phyloP scores from a whole-genome alignment of 441 rosid genomes.

The Gossypium aridum region DNA sequence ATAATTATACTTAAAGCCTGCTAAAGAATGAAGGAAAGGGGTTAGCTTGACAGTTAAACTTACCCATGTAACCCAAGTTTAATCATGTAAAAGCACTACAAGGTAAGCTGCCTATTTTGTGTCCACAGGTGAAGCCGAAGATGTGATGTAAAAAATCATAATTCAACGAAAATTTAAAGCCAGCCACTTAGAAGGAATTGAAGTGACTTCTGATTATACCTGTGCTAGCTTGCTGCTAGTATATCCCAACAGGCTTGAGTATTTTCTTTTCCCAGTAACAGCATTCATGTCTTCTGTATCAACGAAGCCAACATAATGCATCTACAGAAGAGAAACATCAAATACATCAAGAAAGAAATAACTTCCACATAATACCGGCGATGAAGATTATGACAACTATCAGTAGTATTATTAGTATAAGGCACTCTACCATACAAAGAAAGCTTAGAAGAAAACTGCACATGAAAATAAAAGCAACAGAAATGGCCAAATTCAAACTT shows the following conservation, averaged over 20 bases:
- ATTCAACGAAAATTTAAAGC: not conserved
- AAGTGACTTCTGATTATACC: conserved; percentile 36
- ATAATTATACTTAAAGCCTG: not conserved
- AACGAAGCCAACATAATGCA: conserved; percentile 73
- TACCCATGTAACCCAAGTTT: not conserved
- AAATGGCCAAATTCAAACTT: not conserved
- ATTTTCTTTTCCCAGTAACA: conserved; percentile 75
- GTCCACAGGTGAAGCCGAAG: not conserved
- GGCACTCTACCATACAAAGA: not conserved
- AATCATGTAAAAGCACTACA: not conserved
- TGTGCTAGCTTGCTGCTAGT: conserved; percentile 90
- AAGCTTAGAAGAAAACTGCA: not conserved
- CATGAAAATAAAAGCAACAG: not conserved
- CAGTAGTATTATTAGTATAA: not conserved
- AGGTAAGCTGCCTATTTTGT: not conserved
- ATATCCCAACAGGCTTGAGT: conserved; percentile 77
- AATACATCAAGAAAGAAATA: not conserved
- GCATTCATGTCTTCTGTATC: conserved; percentile 93
- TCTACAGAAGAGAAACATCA: conserved; percentile 31
- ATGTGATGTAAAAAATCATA: not conserved
- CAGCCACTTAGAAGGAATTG: not conserved
- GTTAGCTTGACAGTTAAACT: not conserved
- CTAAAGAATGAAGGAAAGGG: not conserved
- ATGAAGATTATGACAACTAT: not conserved
- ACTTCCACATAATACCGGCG: not conserved